Evolutionary conservation across 2,329 filamentous ascomycete genomes (phyloP), one percentile per base, ranked within the genome.

Genomic region (Didymella glomerata): DNA sequence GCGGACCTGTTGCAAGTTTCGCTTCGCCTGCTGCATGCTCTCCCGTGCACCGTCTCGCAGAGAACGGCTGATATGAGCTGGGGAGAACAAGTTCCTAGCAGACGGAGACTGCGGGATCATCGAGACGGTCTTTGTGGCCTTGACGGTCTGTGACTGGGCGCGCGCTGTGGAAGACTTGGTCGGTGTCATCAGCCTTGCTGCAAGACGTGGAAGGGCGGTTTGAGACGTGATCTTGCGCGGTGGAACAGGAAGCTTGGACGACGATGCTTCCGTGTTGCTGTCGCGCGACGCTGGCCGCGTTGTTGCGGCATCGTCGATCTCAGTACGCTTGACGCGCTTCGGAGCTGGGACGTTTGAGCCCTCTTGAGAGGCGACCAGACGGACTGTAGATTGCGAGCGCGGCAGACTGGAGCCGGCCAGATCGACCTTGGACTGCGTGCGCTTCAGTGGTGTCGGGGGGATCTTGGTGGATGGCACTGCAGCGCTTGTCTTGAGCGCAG

Each of bases 111-210:
- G 86, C 47, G 82, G 85, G 28, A 84, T 80, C 71, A 86, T 82
- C 18, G 80, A 82, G 22, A 80, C 80, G 52, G 76, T 74, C 68
- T 81, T 81, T 24, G 69, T 61, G 9, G 74, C 70, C 67, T 83
- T 85, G 44, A 85, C 78, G 65, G 82, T 87, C 54, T 83, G 78
- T 46, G 84, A 79, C 54, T 83, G 50, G 20, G 47, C 16, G 42
- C 89, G 87, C 32, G 88, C 86, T 50, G 91, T 76, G 1, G 90
- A 92, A 8, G 91, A 82, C 74, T 92, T 92, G 9, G 91, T 95
- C 0, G 93, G 92, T 6, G 91, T 96, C 76, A 88, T 85, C 28
- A 94, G 80, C 28, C 74, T 69, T 32, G 74, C 69, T 38, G 56
- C 50, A 42, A 87, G 61, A 82, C 81, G 60, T 82, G 77, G 61